These are phyloP conservation scores for Trichoderma simmonsii DNA, from an alignment of 2,329 filamentous ascomycete genomes.

Conservation along the genomic window DNA sequence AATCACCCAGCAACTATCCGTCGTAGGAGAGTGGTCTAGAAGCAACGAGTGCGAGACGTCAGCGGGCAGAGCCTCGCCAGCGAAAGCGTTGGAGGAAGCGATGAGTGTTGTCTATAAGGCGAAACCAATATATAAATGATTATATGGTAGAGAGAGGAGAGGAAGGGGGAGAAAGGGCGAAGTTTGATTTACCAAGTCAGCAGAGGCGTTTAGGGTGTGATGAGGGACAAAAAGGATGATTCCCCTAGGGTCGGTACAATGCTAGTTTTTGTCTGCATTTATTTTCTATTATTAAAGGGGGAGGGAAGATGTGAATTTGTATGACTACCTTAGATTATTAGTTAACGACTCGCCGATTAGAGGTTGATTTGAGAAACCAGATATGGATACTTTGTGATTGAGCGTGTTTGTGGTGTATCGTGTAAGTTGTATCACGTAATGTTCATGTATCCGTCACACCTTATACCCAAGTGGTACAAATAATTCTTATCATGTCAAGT, in stretches of 20 bases:
- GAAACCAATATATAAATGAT: not conserved
- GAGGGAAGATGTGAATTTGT: not conserved
- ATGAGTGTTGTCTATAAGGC: not conserved
- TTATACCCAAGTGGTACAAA: not conserved
- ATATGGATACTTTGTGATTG: not conserved
- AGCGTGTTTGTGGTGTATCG: not conserved
- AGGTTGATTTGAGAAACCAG: not conserved
- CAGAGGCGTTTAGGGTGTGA: slow-evolving; percentile 24
- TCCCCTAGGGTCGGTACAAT: slow-evolving; percentile 24
- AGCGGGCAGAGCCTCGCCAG: not conserved
- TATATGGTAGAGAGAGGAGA: not conserved
- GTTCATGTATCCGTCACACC: not conserved
- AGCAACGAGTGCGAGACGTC: not conserved
- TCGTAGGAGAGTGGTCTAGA: not conserved
- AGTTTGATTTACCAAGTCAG: slow-evolving; percentile 12
- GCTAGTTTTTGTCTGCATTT: slow-evolving; percentile 4
- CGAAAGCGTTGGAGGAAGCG: not conserved
- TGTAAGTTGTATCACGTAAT: not conserved
- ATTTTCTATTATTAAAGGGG: not conserved
- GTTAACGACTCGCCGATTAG: not conserved
- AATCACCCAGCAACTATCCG: slow-evolving; percentile 10
- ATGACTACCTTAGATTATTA: not conserved
- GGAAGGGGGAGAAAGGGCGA: not conserved
- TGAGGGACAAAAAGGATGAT: slow-evolving; percentile 25
- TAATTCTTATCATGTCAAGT: not conserved